These are phyloP conservation scores for Pelargonium hybrid DNA, from an alignment of 441 rosid genomes.

Conservation along the genomic window DNA sequence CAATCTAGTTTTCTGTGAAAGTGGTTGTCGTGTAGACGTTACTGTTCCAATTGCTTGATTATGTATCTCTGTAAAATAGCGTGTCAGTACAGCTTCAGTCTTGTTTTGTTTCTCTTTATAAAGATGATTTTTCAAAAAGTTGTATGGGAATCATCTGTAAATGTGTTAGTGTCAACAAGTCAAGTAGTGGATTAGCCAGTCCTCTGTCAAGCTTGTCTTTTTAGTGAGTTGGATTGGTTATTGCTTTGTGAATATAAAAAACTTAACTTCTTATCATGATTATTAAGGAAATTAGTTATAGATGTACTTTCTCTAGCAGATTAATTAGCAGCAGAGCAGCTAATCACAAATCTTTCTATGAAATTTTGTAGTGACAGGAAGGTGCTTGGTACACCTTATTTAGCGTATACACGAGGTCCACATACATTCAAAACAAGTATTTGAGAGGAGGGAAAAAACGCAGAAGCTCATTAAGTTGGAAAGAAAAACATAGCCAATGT, in stretches of 20 bases:
- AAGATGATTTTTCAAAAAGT: too few relatives aligned
- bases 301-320: neutral
- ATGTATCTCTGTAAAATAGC: neutral
- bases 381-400: conserved; percentile 16
- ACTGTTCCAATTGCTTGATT: neutral
- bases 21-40: neutral
- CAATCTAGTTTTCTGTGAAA: neutral
- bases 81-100: neutral
- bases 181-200: neutral
- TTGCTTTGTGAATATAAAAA: neutral
- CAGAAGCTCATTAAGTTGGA: conserved; percentile 6
- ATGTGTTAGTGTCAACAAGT: too few relatives aligned
- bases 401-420: neutral
- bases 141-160: too few relatives aligned
- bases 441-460: neutral
- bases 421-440: conserved; percentile 8
- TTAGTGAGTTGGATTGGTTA: neutral
- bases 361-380: conserved; percentile 15
- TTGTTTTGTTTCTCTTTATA: neutral
- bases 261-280: neutral
- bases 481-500: conserved; percentile 14
- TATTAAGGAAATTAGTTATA: neutral
- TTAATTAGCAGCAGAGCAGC: conserved; percentile 14
- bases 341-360: neutral
- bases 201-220: neutral